A percentile compares a stretch with the other conserved stretches of the same genome.
Conservation (phyloP, 495 filamentous ascomycete species). For the Bacidia rubella region DNA sequence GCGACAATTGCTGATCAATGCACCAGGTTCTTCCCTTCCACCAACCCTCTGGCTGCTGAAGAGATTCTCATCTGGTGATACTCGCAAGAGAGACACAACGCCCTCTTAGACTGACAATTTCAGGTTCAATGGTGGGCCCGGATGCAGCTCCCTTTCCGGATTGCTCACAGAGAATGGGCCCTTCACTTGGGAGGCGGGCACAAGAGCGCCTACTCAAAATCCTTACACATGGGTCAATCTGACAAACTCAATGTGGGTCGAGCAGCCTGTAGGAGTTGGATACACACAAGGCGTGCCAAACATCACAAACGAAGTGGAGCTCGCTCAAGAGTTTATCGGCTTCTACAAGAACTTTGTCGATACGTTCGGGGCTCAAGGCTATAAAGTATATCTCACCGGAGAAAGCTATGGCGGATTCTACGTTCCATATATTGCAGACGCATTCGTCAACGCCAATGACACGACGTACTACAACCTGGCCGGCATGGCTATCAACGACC, state of each 20-base stretch:
- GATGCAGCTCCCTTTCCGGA: slow-evolving; percentile 56
- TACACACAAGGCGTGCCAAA: slow-evolving; percentile 49
- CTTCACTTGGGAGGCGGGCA: slow-evolving; percentile 60
- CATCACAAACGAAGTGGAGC: slow-evolving; percentile 50
- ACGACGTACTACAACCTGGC: slow-evolving; percentile 50
- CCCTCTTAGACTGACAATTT: slow-evolving; percentile 7
- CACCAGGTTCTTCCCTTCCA: slow-evolving; percentile 38
- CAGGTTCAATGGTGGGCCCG: slow-evolving; percentile 51
- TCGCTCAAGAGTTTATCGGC: slow-evolving; percentile 53
- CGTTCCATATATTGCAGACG: slow-evolving; percentile 65
- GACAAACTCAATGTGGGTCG: slow-evolving; percentile 56
- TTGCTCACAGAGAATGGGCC: slow-evolving; percentile 67
- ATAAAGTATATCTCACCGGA: slow-evolving; percentile 55
- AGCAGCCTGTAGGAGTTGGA: slow-evolving; percentile 64
- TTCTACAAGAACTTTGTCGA: slow-evolving; percentile 60
- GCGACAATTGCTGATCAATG: background rate
- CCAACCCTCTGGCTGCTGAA: slow-evolving; percentile 35
- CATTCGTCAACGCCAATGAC: slow-evolving; percentile 58
- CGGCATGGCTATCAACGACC: slow-evolving; percentile 60
- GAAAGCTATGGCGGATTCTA: slow-evolving; percentile 67
- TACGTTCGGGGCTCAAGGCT: slow-evolving; percentile 47
- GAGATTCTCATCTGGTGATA: slow-evolving; percentile 51
- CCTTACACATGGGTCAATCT: slow-evolving; percentile 59
- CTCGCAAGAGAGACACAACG: background rate
- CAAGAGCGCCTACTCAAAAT: slow-evolving; percentile 47